These are phyloP conservation scores for Sarocladiaceae sp. DNA, from an alignment of 2,329 filamentous ascomycete genomes.

Conservation along the genomic window DNA sequence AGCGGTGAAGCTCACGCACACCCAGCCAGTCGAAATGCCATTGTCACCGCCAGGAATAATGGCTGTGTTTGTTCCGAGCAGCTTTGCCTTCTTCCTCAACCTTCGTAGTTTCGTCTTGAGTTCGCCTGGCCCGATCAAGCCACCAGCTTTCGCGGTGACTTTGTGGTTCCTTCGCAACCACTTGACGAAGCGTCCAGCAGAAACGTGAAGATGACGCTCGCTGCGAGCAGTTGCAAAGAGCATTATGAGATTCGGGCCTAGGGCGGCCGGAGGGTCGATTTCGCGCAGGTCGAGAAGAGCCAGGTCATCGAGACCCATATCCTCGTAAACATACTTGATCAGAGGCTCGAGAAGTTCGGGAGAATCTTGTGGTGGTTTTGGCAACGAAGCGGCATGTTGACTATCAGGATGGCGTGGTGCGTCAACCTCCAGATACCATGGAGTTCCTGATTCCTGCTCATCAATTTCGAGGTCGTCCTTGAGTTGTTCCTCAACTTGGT, in stretches of 20 bases:
- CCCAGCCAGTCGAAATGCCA: conserved; percentile 88
- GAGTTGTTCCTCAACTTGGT: background rate
- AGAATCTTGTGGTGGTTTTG: conserved; percentile 56
- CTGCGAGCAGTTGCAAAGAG: conserved; percentile 84
- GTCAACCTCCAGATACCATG: conserved; percentile 84
- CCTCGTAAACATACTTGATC: conserved; percentile 71
- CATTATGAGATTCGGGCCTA: conserved; percentile 89
- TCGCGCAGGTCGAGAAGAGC: conserved; percentile 74
- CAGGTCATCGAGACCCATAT: conserved; percentile 80
- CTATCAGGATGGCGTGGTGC: conserved; percentile 45
- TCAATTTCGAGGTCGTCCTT: background rate
- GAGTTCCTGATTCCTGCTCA: conserved; percentile 29
- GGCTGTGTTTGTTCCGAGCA: conserved; percentile 68
- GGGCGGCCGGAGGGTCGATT: conserved; percentile 77
- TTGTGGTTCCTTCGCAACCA: conserved; percentile 72
- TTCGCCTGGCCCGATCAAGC: conserved; percentile 82
- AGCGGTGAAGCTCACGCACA: conserved; percentile 83
- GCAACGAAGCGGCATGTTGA: conserved; percentile 41
- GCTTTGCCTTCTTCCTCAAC: conserved; percentile 72
- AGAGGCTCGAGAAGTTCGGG: conserved; percentile 67
- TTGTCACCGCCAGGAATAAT: conserved; percentile 64
- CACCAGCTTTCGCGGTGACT: conserved; percentile 74
- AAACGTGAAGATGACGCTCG: conserved; percentile 88
- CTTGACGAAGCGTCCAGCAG: conserved; percentile 80
- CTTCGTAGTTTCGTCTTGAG: conserved; percentile 80